These are phyloP conservation scores for Mucuna pruriens DNA, from an alignment of 306 rosid genomes.

Conservation along the genomic window DNA sequence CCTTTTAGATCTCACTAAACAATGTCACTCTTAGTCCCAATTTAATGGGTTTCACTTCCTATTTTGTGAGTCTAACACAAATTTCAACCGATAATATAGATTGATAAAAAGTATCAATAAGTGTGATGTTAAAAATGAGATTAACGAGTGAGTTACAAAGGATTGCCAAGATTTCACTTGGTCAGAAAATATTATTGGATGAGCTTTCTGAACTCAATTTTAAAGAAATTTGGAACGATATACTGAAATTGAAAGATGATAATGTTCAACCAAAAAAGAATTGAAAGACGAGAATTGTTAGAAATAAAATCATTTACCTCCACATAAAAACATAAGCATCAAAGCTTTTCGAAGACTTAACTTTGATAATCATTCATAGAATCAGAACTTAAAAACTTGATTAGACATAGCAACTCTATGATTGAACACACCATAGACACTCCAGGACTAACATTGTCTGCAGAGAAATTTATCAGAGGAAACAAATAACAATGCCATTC, in stretches of 20 bases:
- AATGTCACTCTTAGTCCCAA: background rate
- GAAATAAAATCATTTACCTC: background rate
- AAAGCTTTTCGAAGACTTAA: background rate
- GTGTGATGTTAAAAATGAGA: background rate
- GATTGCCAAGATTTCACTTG: constrained; percentile 2
- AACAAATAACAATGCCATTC: background rate
- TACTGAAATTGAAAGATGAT: background rate
- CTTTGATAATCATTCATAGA: background rate
- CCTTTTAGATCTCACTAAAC: background rate
- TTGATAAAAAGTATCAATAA: background rate
- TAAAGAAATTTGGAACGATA: background rate
- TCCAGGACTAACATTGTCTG: background rate
- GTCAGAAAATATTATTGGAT: background rate
- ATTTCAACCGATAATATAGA: background rate
- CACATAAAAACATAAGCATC: background rate
- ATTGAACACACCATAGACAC: background rate
- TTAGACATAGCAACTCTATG: background rate
- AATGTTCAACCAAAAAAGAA: background rate
- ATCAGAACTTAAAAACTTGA: background rate
- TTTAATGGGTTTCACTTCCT: background rate
- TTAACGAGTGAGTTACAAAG: background rate
- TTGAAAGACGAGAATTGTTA: background rate
- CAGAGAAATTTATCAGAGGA: background rate
- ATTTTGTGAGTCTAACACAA: background rate
- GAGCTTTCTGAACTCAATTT: background rate